Conservation (phyloP, 805 yeast species). For the Komagataella pastoris region DNA sequence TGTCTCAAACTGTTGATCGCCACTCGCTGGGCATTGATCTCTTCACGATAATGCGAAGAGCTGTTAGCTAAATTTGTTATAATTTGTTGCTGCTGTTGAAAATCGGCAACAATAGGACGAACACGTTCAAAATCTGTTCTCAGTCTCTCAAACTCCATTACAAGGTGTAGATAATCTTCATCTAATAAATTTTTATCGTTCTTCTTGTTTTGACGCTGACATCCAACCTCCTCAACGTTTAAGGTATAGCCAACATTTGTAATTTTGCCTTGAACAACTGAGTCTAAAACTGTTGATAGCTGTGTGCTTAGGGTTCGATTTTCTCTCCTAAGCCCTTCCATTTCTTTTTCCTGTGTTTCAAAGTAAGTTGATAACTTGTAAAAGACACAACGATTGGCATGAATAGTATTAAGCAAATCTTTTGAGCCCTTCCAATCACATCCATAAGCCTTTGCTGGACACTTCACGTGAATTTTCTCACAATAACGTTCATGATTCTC, state of each 20-base stretch:
- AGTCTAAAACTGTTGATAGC: conserved; percentile 29
- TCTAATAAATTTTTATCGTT: conserved; percentile 7
- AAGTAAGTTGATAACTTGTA: conserved; percentile 14
- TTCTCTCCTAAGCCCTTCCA: conserved; percentile 19
- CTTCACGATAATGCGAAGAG: conserved; percentile 20
- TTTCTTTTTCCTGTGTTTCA: conserved; percentile 13
- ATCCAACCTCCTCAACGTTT: conserved; percentile 29
- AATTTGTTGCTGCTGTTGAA: conserved; percentile 13
- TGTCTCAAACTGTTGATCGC: conserved; percentile 31
- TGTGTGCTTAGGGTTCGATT: conserved; percentile 27
- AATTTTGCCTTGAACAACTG: conserved; percentile 33
- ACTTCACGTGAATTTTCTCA: conserved; percentile 22
- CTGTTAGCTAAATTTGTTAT: conserved; percentile 11
- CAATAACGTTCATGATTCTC: conserved; percentile 29
- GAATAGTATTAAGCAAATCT: conserved; percentile 15
- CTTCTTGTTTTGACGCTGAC: conserved; percentile 14
- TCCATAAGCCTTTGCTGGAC: conserved; percentile 35
- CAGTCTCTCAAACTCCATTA: conserved; percentile 29
- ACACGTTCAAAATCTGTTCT: conserved; percentile 25
- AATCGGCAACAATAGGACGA: conserved; percentile 10
- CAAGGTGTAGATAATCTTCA: conserved; percentile 15
- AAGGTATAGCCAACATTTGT: conserved; percentile 35
- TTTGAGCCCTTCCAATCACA: conserved; percentile 31
- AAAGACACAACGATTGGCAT: conserved; percentile 15
- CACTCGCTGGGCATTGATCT: conserved; percentile 29